Percentiles rank a stretch among this genome's conserved stretches.
Conservation (phyloP, 140 eudicot genomes). For the Anethum foeniculum region DNA sequence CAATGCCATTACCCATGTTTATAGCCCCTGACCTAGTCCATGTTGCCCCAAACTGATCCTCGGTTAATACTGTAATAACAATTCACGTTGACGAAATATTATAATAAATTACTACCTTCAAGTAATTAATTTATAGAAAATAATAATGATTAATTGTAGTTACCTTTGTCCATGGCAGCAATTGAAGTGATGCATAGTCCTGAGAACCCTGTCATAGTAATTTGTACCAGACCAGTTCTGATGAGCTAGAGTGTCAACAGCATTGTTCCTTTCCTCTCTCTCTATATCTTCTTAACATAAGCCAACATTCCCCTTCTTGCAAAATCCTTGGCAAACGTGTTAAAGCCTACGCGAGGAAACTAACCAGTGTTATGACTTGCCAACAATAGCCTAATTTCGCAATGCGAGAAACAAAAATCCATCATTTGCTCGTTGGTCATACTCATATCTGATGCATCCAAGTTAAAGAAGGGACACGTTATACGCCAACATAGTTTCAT, state of each 20-base stretch:
- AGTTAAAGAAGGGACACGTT: slow-evolving; percentile 87
- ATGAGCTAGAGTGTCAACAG: slow-evolving; percentile 90
- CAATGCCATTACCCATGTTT: slow-evolving; percentile 42
- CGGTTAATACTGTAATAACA: slow-evolving; percentile 63
- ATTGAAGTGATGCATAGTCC: slow-evolving; percentile 95
- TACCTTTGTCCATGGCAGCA: slow-evolving; percentile 98
- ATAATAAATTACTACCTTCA: not conserved
- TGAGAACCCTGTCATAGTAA: slow-evolving; percentile 77
- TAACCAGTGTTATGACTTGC: slow-evolving; percentile 95
- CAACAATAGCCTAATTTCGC: slow-evolving; percentile 81
- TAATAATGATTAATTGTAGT: not conserved
- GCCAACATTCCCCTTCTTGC: slow-evolving; percentile 89
- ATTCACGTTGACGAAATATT: not conserved
- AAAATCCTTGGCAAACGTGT: slow-evolving; percentile 80
- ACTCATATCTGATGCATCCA: slow-evolving; percentile 97
- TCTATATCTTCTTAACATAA: slow-evolving; percentile 86
- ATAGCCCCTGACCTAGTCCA: slow-evolving; percentile 71
- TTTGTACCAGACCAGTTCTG: slow-evolving; percentile 99
- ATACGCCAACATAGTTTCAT: slow-evolving; percentile 72
- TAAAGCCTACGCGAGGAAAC: slow-evolving; percentile 92
- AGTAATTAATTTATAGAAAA: not conserved
- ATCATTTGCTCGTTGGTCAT: slow-evolving; percentile 70
- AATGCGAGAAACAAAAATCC: slow-evolving; percentile 73
- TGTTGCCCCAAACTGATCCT: slow-evolving; percentile 69
- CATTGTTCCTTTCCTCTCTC: slow-evolving; percentile 77